These are phyloP conservation scores for Cladophialophora bantiana DNA, from an alignment of 2,329 filamentous ascomycete genomes.

Conservation along the genomic window DNA sequence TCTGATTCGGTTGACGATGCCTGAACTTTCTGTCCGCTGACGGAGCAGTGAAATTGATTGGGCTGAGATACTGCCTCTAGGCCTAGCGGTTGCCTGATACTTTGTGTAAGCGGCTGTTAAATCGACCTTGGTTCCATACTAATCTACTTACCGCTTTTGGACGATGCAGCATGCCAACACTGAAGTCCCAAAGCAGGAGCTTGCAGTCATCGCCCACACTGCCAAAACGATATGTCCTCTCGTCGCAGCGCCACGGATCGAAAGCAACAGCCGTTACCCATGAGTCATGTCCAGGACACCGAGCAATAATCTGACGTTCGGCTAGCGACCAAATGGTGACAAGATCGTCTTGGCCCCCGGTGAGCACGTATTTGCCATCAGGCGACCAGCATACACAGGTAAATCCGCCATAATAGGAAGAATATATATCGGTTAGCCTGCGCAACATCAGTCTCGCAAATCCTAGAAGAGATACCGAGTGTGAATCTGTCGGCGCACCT, in stretches of 20 bases:
- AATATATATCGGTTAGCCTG: slow-evolving; percentile 84
- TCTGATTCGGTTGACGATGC: slow-evolving; percentile 64
- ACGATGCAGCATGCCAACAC: slow-evolving; percentile 91
- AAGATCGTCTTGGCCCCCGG: slow-evolving; percentile 93
- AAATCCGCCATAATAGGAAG: slow-evolving; percentile 91
- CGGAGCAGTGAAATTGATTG: slow-evolving; percentile 56
- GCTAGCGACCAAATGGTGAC: slow-evolving; percentile 94
- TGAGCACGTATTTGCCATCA: slow-evolving; percentile 93
- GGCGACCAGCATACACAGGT: slow-evolving; percentile 97
- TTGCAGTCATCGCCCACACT: slow-evolving; percentile 94
- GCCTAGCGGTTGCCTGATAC: slow-evolving; percentile 39
- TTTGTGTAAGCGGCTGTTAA: slow-evolving; percentile 10
- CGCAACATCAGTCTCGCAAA: slow-evolving; percentile 26
- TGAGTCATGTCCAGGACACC: slow-evolving; percentile 93
- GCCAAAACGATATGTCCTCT: slow-evolving; percentile 92
- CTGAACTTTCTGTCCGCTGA: slow-evolving; percentile 68
- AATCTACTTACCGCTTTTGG: slow-evolving; percentile 76
- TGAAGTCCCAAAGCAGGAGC: slow-evolving; percentile 95
- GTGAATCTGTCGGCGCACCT: slow-evolving; percentile 63
- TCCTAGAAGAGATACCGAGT: slow-evolving; percentile 13
- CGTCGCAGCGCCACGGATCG: slow-evolving; percentile 96
- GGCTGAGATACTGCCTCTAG: slow-evolving; percentile 59
- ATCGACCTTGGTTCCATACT: neutral
- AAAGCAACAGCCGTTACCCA: slow-evolving; percentile 95
- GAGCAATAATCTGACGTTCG: slow-evolving; percentile 83